Evolutionary conservation across 495 filamentous ascomycete species (phyloP).

Genomic region (Hyaloscypha variabilis): DNA sequence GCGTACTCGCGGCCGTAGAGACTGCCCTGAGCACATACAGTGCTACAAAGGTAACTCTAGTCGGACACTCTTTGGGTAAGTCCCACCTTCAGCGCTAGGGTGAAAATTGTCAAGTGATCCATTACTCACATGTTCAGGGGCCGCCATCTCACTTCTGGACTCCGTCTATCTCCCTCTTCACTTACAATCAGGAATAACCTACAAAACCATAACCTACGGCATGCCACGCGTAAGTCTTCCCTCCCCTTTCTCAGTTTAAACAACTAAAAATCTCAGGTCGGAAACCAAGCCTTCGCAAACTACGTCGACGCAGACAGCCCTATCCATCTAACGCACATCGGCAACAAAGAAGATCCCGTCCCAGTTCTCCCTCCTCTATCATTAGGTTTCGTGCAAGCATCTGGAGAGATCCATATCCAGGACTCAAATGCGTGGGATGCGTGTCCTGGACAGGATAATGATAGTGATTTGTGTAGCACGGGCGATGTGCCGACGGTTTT

Average conservation of each 20-base stretch:
- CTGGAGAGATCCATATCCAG: slow-evolving; percentile 8
- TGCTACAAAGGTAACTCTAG: slow-evolving; percentile 1
- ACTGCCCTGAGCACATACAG: neutral
- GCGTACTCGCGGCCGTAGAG: neutral
- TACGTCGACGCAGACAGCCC: neutral
- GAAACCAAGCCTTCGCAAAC: slow-evolving; percentile 9
- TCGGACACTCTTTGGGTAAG: slow-evolving; percentile 7
- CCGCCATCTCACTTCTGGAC: slow-evolving; percentile 8
- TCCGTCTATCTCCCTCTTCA: slow-evolving; percentile 11
- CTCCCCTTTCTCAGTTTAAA: neutral
- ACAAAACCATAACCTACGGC: neutral
- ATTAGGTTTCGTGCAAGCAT: neutral
- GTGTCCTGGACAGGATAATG: slow-evolving; percentile 7
- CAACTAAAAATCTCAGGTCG: neutral
- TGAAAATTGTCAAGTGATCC: neutral
- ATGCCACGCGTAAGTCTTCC: neutral
- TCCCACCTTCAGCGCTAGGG: neutral
- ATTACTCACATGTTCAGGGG: neutral
- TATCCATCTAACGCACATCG: slow-evolving; percentile 6
- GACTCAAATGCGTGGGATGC: slow-evolving; percentile 1
- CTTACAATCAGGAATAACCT: neutral
- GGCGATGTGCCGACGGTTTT: slow-evolving; percentile 7
- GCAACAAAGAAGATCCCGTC: slow-evolving; percentile 9
- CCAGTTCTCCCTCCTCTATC: neutral
- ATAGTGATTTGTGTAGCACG: neutral